Base-by-base conservation (phyloP, 768 basidiomycete genomes). In the Termitomyces sp. region DNA sequence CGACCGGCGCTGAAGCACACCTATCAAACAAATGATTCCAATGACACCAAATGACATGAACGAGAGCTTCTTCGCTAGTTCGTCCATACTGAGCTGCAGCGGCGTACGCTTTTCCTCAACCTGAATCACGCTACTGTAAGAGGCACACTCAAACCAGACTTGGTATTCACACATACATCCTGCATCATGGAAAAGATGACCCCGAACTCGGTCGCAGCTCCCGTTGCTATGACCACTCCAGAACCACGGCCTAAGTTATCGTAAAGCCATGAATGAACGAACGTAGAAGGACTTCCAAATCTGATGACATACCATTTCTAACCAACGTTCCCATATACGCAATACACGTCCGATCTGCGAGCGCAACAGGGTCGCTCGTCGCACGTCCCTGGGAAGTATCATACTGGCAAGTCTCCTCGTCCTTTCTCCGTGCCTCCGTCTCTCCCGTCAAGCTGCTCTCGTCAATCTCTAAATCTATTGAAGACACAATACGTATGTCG, bases 121-220 rank as follows among this genome's bases (percentile, higher is more conserved):
- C 79, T 80, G 50, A 77, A 84, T 33, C 27, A 30, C 36, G 15
- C 33, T 6, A 22, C 27, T 27, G 58, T 15, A 37, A 56, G 44
- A 59, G 30, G 24, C 20, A 54, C 27, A 56, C 24, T 54, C 27
- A 33, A 55, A 9, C 6, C 0, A 48, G 24, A 1, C 6, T 76
- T 58, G 9, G 11, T 33, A 52, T 39, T 16, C 34, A 50, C 22
- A 67, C 74, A 45, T 62, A 94, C 94, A 69, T 97, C 94, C 72
- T 97, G 94, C 93, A 98, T 93, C 93, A 97, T 96, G 15, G 89
- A 86, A 69, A 98, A 98, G 61, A 98, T 93, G 57, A 96, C 87
- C 27, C 95, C 95, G 72, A 98, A 96, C 68, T 98, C 95, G 1
- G 93, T 96, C 61, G 89, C 84, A 13, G 83, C 79, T 2, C 96